These are phyloP conservation scores for Cucurbitaria berberidis DNA, from an alignment of 2,329 filamentous ascomycete species.

Conservation along the genomic window DNA sequence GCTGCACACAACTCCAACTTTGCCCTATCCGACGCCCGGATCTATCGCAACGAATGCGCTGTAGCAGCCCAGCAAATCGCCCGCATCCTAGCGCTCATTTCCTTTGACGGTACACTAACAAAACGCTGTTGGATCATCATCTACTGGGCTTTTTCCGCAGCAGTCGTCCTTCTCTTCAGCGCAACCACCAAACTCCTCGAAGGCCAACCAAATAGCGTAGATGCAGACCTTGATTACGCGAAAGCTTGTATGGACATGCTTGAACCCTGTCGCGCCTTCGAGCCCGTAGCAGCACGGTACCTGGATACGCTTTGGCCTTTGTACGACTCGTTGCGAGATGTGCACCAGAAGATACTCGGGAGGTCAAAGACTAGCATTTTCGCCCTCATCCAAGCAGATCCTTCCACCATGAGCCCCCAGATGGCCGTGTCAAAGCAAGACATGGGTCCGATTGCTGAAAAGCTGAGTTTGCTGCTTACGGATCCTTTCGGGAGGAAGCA, in stretches of 20 bases:
- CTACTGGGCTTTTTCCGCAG: constrained; percentile 47
- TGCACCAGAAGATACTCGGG: constrained; percentile 41
- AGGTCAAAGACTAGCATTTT: constrained; percentile 46
- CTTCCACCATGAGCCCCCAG: constrained; percentile 31
- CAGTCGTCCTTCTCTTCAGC: constrained; percentile 44
- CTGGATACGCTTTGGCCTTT: constrained; percentile 44
- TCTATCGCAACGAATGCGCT: constrained; percentile 41
- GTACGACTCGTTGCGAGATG: constrained; percentile 41
- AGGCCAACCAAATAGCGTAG: constrained; percentile 34
- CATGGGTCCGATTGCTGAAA: constrained; percentile 45
- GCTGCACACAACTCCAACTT: constrained; percentile 31
- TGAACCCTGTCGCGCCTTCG: constrained; percentile 36
- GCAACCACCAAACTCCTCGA: constrained; percentile 45
- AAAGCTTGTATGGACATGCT: constrained; percentile 47
- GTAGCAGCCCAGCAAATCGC: constrained; percentile 46
- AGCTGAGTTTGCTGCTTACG: constrained; percentile 39
- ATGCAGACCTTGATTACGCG: constrained; percentile 41
- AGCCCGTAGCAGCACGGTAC: constrained; percentile 43
- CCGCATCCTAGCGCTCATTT: constrained; percentile 42
- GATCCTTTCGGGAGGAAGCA: constrained; percentile 48
- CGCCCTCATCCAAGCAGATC: constrained; percentile 36
- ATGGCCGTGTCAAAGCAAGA: constrained; percentile 41
- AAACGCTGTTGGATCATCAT: constrained; percentile 49
- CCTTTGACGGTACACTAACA: constrained; percentile 44
- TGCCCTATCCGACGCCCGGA: constrained; percentile 32